phyloP scores from a whole-genome alignment of 345 rosid species.

The Lagerstroemia speciosa region DNA sequence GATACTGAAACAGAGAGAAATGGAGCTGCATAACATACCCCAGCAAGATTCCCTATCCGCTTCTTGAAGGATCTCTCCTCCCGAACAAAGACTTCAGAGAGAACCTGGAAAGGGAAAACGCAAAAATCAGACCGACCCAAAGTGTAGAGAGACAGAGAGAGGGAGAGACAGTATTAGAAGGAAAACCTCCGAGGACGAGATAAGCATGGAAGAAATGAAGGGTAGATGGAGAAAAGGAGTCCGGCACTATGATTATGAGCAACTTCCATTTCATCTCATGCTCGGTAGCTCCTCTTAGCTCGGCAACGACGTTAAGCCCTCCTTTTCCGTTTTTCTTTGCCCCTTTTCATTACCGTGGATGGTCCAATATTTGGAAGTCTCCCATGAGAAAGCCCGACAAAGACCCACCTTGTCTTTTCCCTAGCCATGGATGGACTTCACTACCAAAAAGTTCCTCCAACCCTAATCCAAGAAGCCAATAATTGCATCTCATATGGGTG shows the following conservation, averaged over 20 bases:
- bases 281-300: background rate
- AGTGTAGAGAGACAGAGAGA: background rate
- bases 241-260: background rate
- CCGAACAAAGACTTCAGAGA: slow-evolving; percentile 9
- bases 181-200: slow-evolving; percentile 7
- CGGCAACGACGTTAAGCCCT: background rate
- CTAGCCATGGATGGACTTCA: background rate
- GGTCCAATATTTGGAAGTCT: background rate
- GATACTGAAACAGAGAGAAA: background rate
- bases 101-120: slow-evolving; percentile 3
- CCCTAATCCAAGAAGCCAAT: background rate
- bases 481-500: background rate
- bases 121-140: background rate
- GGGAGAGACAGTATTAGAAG: background rate
- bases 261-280: slow-evolving; percentile 8
- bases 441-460: background rate
- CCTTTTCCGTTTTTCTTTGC: background rate
- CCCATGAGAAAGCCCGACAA: background rate
- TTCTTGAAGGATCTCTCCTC: slow-evolving; percentile 9
- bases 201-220: slow-evolving; percentile 6
- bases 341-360: background rate
- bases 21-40: slow-evolving; percentile 11
- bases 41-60: slow-evolving; percentile 12
- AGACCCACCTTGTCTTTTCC: background rate
- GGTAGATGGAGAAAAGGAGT: background rate